A percentile compares a stretch with the other conserved stretches of the same genome.
These are phyloP conservation scores for Syncephalastrum racemosum DNA, from an alignment of 371 early-diverging fungal genomes.

Conservation along the genomic window DNA sequence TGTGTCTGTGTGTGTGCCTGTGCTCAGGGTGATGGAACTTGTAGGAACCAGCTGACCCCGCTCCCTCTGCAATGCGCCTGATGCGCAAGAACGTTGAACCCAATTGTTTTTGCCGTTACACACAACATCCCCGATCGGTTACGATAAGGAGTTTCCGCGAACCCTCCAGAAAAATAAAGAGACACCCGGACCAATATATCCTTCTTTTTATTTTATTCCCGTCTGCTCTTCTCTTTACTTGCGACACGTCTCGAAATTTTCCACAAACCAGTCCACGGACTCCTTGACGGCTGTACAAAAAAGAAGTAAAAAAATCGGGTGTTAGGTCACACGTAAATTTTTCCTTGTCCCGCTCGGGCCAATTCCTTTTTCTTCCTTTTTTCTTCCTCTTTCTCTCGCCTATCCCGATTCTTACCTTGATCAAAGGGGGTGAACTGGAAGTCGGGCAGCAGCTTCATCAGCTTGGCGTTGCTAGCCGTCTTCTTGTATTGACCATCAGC, in stretches of 20 bases:
- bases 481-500: slow-evolving; percentile 89
- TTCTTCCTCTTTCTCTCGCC: too few relatives aligned
- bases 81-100: too few relatives aligned
- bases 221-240: slow-evolving; percentile 28
- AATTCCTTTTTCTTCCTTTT: neutral
- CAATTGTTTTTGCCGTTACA: too few relatives aligned
- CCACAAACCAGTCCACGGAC: slow-evolving; percentile 78
- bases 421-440: slow-evolving; percentile 85
- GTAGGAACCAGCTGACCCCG: too few relatives aligned
- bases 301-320: neutral
- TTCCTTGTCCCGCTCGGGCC: neutral
- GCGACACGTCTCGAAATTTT: slow-evolving; percentile 69
- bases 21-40: too few relatives aligned
- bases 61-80: too few relatives aligned
- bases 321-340: slow-evolving; percentile 1
- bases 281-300: slow-evolving; percentile 65
- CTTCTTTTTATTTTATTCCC: neutral
- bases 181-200: too few relatives aligned
- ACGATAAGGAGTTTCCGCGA: too few relatives aligned
- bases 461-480: slow-evolving; percentile 83
- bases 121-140: too few relatives aligned
- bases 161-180: too few relatives aligned
- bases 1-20: too few relatives aligned
- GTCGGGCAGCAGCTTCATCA: slow-evolving; percentile 71
- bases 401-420: slow-evolving; percentile 43